Conservation (phyloP, 2,329 filamentous ascomycete genomes). For the Apiospora malaysiana region DNA sequence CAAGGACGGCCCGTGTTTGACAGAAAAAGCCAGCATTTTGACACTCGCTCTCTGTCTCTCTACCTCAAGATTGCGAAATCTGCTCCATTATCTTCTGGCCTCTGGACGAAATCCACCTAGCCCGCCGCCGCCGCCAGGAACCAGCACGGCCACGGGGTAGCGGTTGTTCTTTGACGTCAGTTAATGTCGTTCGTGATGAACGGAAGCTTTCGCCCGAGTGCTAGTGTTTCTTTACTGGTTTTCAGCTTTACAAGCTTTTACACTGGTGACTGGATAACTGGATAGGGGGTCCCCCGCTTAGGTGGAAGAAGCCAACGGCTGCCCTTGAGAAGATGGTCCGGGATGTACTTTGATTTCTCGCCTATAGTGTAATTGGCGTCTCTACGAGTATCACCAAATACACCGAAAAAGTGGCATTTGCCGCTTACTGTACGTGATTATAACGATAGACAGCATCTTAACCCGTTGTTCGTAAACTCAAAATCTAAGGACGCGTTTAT, state of each 20-base stretch:
- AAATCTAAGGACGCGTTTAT: neutral
- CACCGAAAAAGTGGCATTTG: neutral
- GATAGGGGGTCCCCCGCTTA: neutral
- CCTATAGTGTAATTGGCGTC: neutral
- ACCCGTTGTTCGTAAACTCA: neutral
- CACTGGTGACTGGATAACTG: too few relatives aligned
- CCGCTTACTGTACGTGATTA: neutral
- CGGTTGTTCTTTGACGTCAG: neutral
- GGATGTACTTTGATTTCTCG: neutral
- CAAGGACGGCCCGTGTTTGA: constrained; percentile 7
- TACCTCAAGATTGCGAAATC: constrained; percentile 6
- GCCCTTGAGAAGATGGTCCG: neutral
- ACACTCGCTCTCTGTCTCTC: neutral
- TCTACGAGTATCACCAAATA: neutral
- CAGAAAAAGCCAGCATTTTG: neutral
- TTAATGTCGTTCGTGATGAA: neutral
- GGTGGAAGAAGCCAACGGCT: neutral
- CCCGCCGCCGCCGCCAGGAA: neutral
- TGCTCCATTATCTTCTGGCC: neutral
- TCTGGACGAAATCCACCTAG: constrained; percentile 1
- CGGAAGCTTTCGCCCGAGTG: neutral
- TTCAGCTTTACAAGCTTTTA: neutral
- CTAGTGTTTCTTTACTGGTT: neutral
- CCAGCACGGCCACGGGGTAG: constrained; percentile 12
- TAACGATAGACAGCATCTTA: neutral